These are phyloP conservation scores for Syncephalastrum contaminatum DNA, from an alignment of 371 early-diverging fungal species.

Conservation along the genomic window DNA sequence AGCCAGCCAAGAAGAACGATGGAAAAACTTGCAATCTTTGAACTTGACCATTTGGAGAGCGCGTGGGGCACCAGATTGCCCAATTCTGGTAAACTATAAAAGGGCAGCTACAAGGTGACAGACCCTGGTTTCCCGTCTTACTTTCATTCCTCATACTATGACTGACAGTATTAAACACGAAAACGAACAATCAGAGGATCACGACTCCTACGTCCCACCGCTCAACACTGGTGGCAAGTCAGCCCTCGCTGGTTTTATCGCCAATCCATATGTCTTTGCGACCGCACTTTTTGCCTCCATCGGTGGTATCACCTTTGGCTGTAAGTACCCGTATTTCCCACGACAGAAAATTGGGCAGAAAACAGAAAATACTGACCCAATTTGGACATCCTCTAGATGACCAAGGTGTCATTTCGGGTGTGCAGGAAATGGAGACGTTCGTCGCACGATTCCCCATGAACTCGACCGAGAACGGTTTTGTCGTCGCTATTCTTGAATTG, in stretches of 20 bases:
- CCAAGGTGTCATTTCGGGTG: constrained; percentile 49
- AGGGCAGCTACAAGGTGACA: too few species aligned
- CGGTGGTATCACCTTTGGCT: constrained; percentile 49
- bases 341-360: constrained; percentile 5
- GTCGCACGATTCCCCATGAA: constrained; percentile 28
- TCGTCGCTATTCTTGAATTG: constrained; percentile 62
- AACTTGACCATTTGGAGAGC: too few species aligned
- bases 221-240: too few species aligned
- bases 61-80: too few species aligned
- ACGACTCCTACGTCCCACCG: too few species aligned
- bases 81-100: too few species aligned
- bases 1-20: too few species aligned
- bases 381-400: constrained; percentile 23
- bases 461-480: constrained; percentile 32
- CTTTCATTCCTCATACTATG: too few species aligned
- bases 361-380: not conserved
- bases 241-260: constrained; percentile 20
- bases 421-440: constrained; percentile 42
- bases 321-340: constrained; percentile 15
- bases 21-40: too few species aligned
- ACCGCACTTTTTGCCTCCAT: constrained; percentile 43
- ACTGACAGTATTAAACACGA: too few species aligned
- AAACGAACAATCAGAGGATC: too few species aligned
- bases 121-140: too few species aligned
- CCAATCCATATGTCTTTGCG: constrained; percentile 36